A percentile compares a stretch with the other conserved stretches of the same genome.
Evolutionary conservation across 2,329 filamentous ascomycete species (phyloP).

Genomic region (Grosmannia serpens): DNA sequence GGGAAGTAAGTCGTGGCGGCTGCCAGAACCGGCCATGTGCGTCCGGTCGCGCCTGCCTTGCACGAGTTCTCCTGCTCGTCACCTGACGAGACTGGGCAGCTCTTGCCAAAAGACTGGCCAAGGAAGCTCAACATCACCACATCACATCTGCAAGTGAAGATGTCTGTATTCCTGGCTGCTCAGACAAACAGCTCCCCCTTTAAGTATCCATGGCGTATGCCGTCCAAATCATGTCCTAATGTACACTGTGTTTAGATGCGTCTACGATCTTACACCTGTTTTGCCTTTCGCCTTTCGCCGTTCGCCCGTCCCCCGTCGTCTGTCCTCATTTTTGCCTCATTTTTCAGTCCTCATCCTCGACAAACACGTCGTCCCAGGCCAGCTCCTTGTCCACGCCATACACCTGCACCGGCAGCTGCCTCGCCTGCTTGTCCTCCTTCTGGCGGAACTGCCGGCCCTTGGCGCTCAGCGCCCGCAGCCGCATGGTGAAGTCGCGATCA

Average conservation of each 20-base stretch:
- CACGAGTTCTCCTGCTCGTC: too few relatives aligned
- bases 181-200: not conserved
- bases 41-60: too few relatives aligned
- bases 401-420: conserved; percentile 32
- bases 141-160: not conserved
- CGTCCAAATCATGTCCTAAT: not conserved
- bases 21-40: too few relatives aligned
- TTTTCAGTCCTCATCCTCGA: not conserved
- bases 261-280: not conserved
- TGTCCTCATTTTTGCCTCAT: too few relatives aligned
- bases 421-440: conserved; percentile 34
- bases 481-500: conserved; percentile 8
- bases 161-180: not conserved
- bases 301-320: not conserved
- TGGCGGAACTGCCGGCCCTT: conserved; percentile 9
- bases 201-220: not conserved
- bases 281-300: not conserved
- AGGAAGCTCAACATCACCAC: too few relatives aligned
- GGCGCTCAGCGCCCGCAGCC: conserved; percentile 9
- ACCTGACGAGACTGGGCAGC: too few relatives aligned
- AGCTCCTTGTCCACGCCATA: conserved; percentile 29
- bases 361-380: conserved; percentile 24
- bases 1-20: too few relatives aligned
- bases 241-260: not conserved
- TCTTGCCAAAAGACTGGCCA: too few relatives aligned